Conservation (phyloP, 2,329 filamentous ascomycete species). For the Neoscytalidium dimidiatum region DNA sequence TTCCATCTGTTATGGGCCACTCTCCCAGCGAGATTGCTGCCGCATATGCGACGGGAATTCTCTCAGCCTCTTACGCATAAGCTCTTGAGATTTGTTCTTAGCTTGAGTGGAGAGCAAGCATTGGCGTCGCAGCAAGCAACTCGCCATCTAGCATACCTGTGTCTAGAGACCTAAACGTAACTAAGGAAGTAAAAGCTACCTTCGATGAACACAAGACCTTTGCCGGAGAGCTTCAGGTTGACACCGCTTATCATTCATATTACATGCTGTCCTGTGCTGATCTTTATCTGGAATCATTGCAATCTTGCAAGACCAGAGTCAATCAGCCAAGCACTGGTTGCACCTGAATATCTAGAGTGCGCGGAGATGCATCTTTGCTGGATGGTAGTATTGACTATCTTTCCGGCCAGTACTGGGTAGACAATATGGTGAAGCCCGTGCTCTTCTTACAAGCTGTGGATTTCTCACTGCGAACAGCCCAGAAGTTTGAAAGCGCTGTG, state of each 20-base stretch:
- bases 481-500: conserved; percentile 39
- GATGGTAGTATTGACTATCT: conserved; percentile 23
- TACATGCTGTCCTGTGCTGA: conserved; percentile 22
- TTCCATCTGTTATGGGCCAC: conserved; percentile 41
- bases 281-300: neutral
- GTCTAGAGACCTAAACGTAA: conserved; percentile 25
- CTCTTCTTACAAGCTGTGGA: conserved; percentile 39
- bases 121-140: conserved; percentile 30
- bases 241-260: conserved; percentile 26
- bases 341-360: neutral
- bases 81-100: neutral
- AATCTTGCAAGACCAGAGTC: neutral
- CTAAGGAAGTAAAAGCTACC: conserved; percentile 12
- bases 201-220: conserved; percentile 23
- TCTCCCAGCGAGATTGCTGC: conserved; percentile 46
- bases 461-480: conserved; percentile 3
- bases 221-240: conserved; percentile 22
- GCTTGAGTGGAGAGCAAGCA: conserved; percentile 23
- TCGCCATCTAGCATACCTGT: conserved; percentile 24
- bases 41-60: conserved; percentile 34
- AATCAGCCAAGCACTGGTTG: neutral
- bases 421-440: conserved; percentile 51
- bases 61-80: conserved; percentile 21
- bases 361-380: neutral
- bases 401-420: conserved; percentile 43